Evolutionary conservation across 2,329 filamentous ascomycete genomes (phyloP).

Genomic region (Penicillium oxalicum): DNA sequence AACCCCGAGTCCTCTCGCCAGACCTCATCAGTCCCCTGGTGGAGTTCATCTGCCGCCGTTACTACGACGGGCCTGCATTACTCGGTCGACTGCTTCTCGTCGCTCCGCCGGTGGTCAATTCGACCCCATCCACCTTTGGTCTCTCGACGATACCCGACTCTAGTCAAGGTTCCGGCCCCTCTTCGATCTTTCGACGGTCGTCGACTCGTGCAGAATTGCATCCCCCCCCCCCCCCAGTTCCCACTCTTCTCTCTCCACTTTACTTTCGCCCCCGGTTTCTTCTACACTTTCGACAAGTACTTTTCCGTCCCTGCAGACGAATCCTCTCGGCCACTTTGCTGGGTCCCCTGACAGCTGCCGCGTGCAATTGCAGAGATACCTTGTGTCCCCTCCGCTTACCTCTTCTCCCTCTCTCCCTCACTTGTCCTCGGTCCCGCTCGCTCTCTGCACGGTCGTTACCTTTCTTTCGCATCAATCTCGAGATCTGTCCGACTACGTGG

Average conservation of each 20-base stretch:
- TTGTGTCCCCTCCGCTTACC: too few species aligned
- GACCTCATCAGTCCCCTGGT: not conserved
- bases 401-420: too few species aligned
- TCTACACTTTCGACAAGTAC: not conserved
- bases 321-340: not conserved
- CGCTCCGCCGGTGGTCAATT: not conserved
- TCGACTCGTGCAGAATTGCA: not conserved
- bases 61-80: not conserved
- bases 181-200: not conserved
- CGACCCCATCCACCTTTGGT: too few species aligned
- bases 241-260: not conserved
- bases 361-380: not conserved
- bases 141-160: too few species aligned
- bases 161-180: not conserved
- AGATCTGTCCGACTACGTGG: not conserved
- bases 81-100: not conserved
- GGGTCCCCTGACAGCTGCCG: slow-evolving; percentile 1
- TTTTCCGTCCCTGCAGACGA: not conserved
- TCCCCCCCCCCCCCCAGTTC: not conserved
- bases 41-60: not conserved
- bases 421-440: not conserved
- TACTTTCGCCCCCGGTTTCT: not conserved
- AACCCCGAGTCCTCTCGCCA: not conserved
- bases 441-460: slow-evolving; percentile 3
- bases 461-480: not conserved